Evolutionary conservation across 2,329 filamentous ascomycete genomes (phyloP), one percentile per base, ranked within the genome.

Genomic region (Daldinia eschscholtzii): DNA sequence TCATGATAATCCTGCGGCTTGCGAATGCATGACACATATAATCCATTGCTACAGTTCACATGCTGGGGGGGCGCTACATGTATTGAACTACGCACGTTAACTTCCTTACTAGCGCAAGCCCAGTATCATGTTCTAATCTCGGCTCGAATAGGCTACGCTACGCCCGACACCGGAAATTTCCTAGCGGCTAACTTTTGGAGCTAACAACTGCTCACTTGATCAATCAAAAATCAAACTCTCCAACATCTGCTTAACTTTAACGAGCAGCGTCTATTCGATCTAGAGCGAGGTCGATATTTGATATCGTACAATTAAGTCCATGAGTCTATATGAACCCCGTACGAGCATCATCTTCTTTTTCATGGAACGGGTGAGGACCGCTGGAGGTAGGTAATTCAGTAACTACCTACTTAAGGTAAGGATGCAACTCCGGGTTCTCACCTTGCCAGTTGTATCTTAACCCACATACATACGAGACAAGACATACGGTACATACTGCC

Each of bases 21-120:
- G 42, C 42, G n/a, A 70, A 72, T 72, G 70, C 70, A 70, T 72
- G 70, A 72, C 70, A 72, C 70, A 72, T 72, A 70, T 50, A 64
- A 66, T 39, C 60, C 64, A 60, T 65, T 50, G 57, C 28, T 55
- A 20, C 61, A 58, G 39, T 41, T 59, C 50, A 58, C 23, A 63
- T 13, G 42, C 33, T 67, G 12, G 35, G 35, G 4, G 33, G 58
- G 28, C 46, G 23, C 46, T 63, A n/a, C n/a, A n/a, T n/a, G n/a
- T n/a, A 58, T 63, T 62, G 65, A 70, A 60, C 48, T 65, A 64
- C 58, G 58, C 42, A 58, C 65, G 61, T 56, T 61, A 33, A 61
- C 5, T 33, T 35, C 10, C 10, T 35, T 9, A 35, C 61, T 70
- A 71, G 70, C 50, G 58, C 58, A 60, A 15, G 52, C 64, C 64